Base-by-base conservation (phyloP, 306 rosid genomes). In the Cucurbita argyrosperma region DNA sequence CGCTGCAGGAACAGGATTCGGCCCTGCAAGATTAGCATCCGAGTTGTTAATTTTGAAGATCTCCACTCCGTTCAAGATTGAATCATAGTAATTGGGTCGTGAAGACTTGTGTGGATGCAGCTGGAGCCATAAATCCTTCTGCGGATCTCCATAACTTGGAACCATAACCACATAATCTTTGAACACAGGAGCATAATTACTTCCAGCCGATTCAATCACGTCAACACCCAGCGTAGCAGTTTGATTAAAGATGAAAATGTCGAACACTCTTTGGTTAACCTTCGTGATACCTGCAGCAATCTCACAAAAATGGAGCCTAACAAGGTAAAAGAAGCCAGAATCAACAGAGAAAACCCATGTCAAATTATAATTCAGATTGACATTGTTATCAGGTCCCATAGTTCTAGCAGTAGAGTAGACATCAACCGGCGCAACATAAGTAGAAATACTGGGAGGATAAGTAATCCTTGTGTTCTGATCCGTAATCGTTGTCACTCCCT, bases 261-360 rank as follows among this genome's bases (percentile, higher is more conserved):
- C 56, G 56, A 95, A 95, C 52, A 87, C 96, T 72, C 91, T 85
- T 67, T 91, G 89, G 80, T 95, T 88, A 8, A 12, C 0, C 74
- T 60, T 72, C 46, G 82, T 80, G 30, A 95, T 79, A 64, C 50
- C 80, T 5, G 76, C 12, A 1, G 83, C 39, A 45, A 82, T 81
- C 86, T 95, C 99, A 75, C 96, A 91, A 76, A 94, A 91, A 80
- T 94, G 96, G 56, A 94, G 96, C 80, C 99, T 84, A 74, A 89
- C 97, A 72, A 94, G 88, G 88, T 91, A 91, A 19, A 73, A 76
- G 81, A 91, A 94, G 66, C 92, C 96, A 0, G 96, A 71, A 75
- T 91, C 97, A 11, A 94, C 76, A 0, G 90, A 61, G 74, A 91
- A 82, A 71, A 91, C 71, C 99, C 99, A 94, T 76, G 89, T 89